These are phyloP conservation scores for Lachancea nothofagi DNA, from an alignment of 805 yeast genomes.

Conservation along the genomic window DNA sequence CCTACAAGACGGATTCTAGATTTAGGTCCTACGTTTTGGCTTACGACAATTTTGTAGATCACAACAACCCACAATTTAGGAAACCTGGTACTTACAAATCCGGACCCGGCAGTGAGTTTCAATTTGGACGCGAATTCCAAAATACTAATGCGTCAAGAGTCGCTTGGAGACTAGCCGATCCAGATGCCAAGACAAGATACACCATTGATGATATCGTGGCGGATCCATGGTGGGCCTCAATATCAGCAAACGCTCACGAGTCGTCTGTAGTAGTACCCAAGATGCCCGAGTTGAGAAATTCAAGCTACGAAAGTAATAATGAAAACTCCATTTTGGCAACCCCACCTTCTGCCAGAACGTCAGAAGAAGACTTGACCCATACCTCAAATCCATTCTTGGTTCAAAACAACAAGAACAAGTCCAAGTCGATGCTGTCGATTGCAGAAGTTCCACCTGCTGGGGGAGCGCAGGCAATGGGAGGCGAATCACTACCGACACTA, in stretches of 20 bases:
- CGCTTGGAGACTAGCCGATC: constrained; percentile 72
- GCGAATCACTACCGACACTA: constrained; percentile 10
- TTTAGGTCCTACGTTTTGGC: constrained; percentile 52
- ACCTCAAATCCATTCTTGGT: constrained; percentile 14
- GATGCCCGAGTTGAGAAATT: constrained; percentile 24
- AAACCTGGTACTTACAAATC: constrained; percentile 39
- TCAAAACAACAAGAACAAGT: constrained; percentile 12
- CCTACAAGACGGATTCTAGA: constrained; percentile 42
- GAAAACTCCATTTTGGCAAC: constrained; percentile 9
- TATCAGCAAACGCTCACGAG: constrained; percentile 41
- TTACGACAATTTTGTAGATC: constrained; percentile 36
- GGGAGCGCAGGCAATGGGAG: background rate
- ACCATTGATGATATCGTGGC: constrained; percentile 47
- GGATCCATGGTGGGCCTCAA: constrained; percentile 58
- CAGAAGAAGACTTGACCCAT: constrained; percentile 7
- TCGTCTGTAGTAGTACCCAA: constrained; percentile 13
- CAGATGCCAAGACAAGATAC: constrained; percentile 49
- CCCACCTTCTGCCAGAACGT: constrained; percentile 13
- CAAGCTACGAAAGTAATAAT: constrained; percentile 14
- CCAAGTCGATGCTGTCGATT: constrained; percentile 28
- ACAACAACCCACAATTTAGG: constrained; percentile 43
- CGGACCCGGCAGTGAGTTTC: constrained; percentile 71
- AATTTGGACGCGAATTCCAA: constrained; percentile 57
- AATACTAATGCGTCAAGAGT: constrained; percentile 58
- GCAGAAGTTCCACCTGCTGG: constrained; percentile 11